Evolutionary conservation across 2,329 filamentous ascomycete genomes (phyloP).

Genomic region (Neofusicoccum laricinum): DNA sequence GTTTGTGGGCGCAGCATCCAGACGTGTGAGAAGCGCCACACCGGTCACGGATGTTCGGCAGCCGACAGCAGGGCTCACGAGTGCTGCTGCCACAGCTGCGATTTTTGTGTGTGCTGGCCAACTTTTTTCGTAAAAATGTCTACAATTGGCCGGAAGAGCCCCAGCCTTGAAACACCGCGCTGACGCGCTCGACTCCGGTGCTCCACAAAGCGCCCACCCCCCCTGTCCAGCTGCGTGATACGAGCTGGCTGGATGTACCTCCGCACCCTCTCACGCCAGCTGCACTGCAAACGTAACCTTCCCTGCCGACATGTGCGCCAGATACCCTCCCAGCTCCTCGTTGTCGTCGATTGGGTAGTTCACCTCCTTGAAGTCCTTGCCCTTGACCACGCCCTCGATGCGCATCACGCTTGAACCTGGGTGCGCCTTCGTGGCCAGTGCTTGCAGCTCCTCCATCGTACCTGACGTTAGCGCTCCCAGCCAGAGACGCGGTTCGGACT

Average conservation of each 20-base stretch:
- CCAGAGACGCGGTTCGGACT: constrained; percentile 56
- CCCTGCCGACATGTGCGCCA: constrained; percentile 59
- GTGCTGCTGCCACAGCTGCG: not conserved
- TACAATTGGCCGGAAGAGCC: not conserved
- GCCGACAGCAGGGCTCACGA: not conserved
- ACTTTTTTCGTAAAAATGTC: not conserved
- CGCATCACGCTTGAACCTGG: constrained; percentile 59
- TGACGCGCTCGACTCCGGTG: not conserved
- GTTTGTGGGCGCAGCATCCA: not conserved
- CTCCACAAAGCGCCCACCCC: constrained; percentile 1
- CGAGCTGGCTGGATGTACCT: constrained; percentile 3
- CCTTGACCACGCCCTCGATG: constrained; percentile 64
- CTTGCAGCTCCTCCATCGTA: constrained; percentile 62
- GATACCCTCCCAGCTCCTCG: constrained; percentile 68
- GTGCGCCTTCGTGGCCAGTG: constrained; percentile 59
- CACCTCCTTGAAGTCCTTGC: constrained; percentile 53
- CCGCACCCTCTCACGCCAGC: constrained; percentile 6
- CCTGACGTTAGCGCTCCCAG: constrained; percentile 59
- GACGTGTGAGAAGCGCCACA: not conserved
- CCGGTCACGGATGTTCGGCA: constrained; percentile 11
- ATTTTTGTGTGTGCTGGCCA: not conserved
- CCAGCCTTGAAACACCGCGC: not conserved
- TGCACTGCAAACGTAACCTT: constrained; percentile 54
- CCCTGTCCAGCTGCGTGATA: constrained; percentile 9
- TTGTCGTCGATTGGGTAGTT: constrained; percentile 66